Evolutionary conservation across 768 basidiomycete genomes (phyloP).

Genomic region (Phlebiopsis flavidoalba): DNA sequence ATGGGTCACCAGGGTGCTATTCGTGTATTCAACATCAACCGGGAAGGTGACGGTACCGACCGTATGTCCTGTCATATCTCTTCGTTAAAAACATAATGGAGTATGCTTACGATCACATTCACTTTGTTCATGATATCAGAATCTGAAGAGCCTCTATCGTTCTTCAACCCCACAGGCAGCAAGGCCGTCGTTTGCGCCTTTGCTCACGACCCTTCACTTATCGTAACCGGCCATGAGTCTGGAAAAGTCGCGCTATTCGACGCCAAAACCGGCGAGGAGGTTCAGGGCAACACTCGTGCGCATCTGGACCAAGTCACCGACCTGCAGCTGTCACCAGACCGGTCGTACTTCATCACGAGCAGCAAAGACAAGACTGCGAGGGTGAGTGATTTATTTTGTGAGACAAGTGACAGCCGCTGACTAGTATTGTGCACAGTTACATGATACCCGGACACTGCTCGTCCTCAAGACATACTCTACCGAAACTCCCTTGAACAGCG

Average conservation of each 20-base stretch:
- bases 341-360: conserved; percentile 93
- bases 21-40: conserved; percentile 83
- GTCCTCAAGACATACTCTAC: conserved; percentile 92
- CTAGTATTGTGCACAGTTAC: conserved; percentile 46
- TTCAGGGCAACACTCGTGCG: conserved; percentile 78
- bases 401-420: neutral
- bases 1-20: conserved; percentile 92
- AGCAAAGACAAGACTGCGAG: conserved; percentile 96
- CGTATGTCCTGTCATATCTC: conserved; percentile 48
- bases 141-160: conserved; percentile 62
- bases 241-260: conserved; percentile 94
- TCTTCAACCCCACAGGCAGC: conserved; percentile 87
- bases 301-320: conserved; percentile 88
- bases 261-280: conserved; percentile 79
- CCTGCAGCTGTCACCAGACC: conserved; percentile 83
- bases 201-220: conserved; percentile 66
- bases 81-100: neutral
- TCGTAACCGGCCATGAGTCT: conserved; percentile 95
- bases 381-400: conserved; percentile 38
- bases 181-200: conserved; percentile 98
- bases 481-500: conserved; percentile 94
- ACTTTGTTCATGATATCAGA: conserved; percentile 41
- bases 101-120: neutral
- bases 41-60: conserved; percentile 72
- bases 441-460: conserved; percentile 82